Percentiles rank a stretch among this genome's conserved stretches.
Conservation (phyloP, 2,329 filamentous ascomycete genomes). For the Cordyceps farinosa region DNA sequence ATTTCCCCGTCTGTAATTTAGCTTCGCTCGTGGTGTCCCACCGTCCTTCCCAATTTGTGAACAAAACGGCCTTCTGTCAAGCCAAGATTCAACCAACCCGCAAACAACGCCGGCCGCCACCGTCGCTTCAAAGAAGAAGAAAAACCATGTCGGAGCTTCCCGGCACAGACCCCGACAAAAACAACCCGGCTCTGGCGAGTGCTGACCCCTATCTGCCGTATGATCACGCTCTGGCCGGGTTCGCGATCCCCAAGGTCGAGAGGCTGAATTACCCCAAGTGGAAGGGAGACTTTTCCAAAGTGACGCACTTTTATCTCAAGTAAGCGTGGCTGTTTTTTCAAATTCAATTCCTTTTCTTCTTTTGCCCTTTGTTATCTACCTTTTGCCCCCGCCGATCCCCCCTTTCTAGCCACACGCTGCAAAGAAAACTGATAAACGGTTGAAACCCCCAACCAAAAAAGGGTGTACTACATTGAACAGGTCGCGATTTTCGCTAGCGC, state of each 20-base stretch:
- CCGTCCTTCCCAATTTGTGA: too few relatives aligned
- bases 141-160: not conserved
- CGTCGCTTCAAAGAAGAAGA: too few relatives aligned
- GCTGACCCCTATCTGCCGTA: not conserved
- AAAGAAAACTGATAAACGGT: not conserved
- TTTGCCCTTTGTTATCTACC: not conserved
- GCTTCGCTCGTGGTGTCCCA: too few relatives aligned
- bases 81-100: too few relatives aligned
- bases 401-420: not conserved
- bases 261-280: not conserved
- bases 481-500: not conserved
- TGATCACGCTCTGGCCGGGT: not conserved
- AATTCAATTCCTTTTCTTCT: not conserved
- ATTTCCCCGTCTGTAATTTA: too few relatives aligned
- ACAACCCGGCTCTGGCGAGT: not conserved
- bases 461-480: not conserved
- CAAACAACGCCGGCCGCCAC: too few relatives aligned
- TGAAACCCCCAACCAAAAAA: not conserved
- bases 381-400: not conserved
- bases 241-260: not conserved
- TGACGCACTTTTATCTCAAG: not conserved
- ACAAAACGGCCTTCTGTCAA: too few relatives aligned
- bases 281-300: not conserved
- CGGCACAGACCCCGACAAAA: not conserved
- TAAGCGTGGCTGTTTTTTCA: not conserved